Evolutionary conservation across 73 alveolate genomes (phyloP), one percentile per base, ranked within the genome.

Genomic region (Durusdinium trenchii): DNA sequence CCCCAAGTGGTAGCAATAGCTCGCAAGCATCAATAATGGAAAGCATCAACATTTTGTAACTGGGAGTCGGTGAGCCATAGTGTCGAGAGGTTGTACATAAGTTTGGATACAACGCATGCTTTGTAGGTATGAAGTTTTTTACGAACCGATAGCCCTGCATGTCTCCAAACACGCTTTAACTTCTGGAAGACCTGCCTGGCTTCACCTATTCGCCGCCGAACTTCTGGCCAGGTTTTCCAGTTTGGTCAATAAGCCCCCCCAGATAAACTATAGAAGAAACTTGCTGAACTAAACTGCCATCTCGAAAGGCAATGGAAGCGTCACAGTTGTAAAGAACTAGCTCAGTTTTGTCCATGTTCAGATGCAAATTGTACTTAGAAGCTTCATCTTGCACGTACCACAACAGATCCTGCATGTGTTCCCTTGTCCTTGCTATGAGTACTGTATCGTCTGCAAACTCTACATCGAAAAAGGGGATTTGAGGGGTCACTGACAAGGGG

Each of bases 361-460:
- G 57, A 40, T 50, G 94, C 0, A 48, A 51, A 48, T 83, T 83
- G 76, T 83, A 50, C 35, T 83, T 83, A 5, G 76, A 73, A 0
- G 94, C 94, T 51, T 83, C 94, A 23, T 36, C 51, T 36, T 83
- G 94, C 36, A 48, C 73, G 76, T 50, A 36, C 3, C 20, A 7
- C 62, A 83, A 57, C 76, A 83, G 16, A 2, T 12, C 38, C 38
- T 83, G 94, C 50, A 83, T 83, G 76, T 51, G 52, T 75, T 83
- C 76, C n/a, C 6, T 50, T 40, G 76, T 83, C 42, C 94, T 48
- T 28, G 75, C 48, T 32, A 83, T 83, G 30, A 83, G 57, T 5
- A 83, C 94, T 1, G 94, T 83, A 35, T 83, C 94, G 51, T 83
- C 94, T 50, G 94, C 94, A 48, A 83, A 83, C 51, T 83, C 94